Percentiles rank a stretch among this genome's conserved stretches.
Conservation (phyloP, 768 basidiomycete species). For the Auriscalpium microsporum region DNA sequence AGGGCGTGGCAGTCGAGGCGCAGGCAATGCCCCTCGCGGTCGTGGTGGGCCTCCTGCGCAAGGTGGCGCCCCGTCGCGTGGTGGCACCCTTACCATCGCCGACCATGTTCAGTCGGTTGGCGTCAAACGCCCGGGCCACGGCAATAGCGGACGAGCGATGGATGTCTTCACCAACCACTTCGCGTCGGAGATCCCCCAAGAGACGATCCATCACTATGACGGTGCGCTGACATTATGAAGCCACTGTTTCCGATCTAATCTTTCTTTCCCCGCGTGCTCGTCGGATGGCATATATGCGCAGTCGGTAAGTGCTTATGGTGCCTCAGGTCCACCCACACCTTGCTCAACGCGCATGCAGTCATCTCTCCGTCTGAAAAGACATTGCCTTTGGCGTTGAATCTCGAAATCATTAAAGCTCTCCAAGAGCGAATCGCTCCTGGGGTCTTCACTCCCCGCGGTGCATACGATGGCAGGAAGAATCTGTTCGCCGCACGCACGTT, state of each 20-base stretch:
- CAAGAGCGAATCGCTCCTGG: conserved; percentile 49
- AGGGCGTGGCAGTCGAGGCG: conserved; percentile 5
- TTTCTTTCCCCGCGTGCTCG: neutral
- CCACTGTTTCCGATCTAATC: neutral
- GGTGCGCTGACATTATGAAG: conserved; percentile 33
- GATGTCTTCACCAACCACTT: conserved; percentile 55
- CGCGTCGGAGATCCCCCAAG: conserved; percentile 47
- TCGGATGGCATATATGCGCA: conserved; percentile 13
- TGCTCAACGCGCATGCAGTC: conserved; percentile 28
- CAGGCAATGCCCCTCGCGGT: conserved; percentile 13
- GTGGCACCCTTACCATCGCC: conserved; percentile 21
- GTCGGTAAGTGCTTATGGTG: conserved; percentile 32
- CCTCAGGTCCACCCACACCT: neutral
- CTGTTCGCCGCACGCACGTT: conserved; percentile 54
- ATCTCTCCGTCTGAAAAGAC: conserved; percentile 63
- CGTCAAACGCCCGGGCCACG: conserved; percentile 60
- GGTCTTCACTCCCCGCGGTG: conserved; percentile 67
- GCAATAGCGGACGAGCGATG: conserved; percentile 41
- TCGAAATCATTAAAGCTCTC: conserved; percentile 58
- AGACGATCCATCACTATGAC: conserved; percentile 70
- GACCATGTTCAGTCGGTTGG: conserved; percentile 46
- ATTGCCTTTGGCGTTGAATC: conserved; percentile 56
- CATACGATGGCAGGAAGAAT: conserved; percentile 78
- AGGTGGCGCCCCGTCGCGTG: conserved; percentile 25
- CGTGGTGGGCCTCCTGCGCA: conserved; percentile 16